Evolutionary conservation across 352 stramenopile species (phyloP).

Genomic region (Thalassiosira exigua): DNA sequence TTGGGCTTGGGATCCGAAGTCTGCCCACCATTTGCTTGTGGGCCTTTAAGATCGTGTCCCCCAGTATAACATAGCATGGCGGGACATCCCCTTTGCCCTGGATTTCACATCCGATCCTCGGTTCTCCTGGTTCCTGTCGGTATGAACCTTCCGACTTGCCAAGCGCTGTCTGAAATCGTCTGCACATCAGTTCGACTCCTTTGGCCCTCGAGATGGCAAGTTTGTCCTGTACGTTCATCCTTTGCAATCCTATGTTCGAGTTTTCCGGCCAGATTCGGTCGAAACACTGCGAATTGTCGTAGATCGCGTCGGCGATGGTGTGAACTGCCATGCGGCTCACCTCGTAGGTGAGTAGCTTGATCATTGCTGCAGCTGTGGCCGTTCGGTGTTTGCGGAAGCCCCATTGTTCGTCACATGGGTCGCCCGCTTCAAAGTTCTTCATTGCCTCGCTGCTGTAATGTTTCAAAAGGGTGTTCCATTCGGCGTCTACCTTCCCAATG

Average conservation of each 20-base stretch:
- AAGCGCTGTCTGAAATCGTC: constrained; percentile 1
- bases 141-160: constrained; percentile 1
- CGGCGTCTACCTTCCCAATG: constrained; percentile 51
- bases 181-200: neutral
- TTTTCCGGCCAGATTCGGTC: constrained; percentile 1
- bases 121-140: neutral
- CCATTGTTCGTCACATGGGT: constrained; percentile 3
- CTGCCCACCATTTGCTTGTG: neutral
- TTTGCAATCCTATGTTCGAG: neutral
- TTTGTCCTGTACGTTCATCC: neutral
- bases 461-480: constrained; percentile 38
- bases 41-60: neutral
- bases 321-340: constrained; percentile 7
- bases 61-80: neutral
- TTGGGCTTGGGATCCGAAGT: neutral
- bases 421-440: constrained; percentile 7
- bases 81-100: constrained; percentile 18
- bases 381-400: neutral
- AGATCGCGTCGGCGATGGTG: constrained; percentile 5
- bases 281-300: neutral
- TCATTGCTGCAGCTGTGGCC: constrained; percentile 2
- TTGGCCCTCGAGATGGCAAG: neutral
- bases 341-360: constrained; percentile 9
- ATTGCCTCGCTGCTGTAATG: constrained; percentile 4
- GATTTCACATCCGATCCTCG: neutral